A percentile compares a stretch with the other conserved stretches of the same genome.
phyloP scores from a whole-genome alignment of 1,284 basidiomycete genomes.

The Rhodotorula sp. region DNA sequence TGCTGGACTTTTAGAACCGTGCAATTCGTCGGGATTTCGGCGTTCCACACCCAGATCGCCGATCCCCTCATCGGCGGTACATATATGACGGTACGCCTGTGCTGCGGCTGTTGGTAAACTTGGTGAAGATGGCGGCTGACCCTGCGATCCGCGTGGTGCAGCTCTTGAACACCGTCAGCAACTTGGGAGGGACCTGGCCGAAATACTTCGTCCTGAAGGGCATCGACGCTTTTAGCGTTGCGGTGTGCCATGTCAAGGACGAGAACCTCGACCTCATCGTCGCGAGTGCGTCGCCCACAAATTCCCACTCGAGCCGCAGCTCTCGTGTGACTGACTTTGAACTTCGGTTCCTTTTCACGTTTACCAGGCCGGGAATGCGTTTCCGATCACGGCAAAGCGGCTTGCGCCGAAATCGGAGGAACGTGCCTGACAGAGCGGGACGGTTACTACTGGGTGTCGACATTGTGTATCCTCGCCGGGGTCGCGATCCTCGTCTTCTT shows the following conservation, averaged over 20 bases:
- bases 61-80: conserved; percentile 97
- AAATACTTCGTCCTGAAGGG: conserved; percentile 88
- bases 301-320: not conserved
- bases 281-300: conserved; percentile 31
- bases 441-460: conserved; percentile 87
- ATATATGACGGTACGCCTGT: conserved; percentile 71
- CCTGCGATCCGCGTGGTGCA: not conserved
- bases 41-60: conserved; percentile 95
- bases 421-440: conserved; percentile 79
- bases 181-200: conserved; percentile 98
- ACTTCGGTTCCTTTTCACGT: not conserved
- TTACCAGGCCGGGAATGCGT: conserved; percentile 74
- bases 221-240: conserved; percentile 80
- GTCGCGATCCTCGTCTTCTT: conserved; percentile 69
- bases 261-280: conserved; percentile 57
- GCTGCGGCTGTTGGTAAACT: not conserved
- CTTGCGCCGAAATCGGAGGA: conserved; percentile 74
- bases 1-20: conserved; percentile 68
- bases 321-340: not conserved
- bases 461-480: conserved; percentile 74
- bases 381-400: conserved; percentile 79
- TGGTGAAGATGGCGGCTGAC: not conserved
- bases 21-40: conserved; percentile 96
- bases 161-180: conserved; percentile 90
- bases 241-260: conserved; percentile 68